These are phyloP conservation scores for Solanum dulcamara DNA, from an alignment of 257 asterid species.

Conservation along the genomic window DNA sequence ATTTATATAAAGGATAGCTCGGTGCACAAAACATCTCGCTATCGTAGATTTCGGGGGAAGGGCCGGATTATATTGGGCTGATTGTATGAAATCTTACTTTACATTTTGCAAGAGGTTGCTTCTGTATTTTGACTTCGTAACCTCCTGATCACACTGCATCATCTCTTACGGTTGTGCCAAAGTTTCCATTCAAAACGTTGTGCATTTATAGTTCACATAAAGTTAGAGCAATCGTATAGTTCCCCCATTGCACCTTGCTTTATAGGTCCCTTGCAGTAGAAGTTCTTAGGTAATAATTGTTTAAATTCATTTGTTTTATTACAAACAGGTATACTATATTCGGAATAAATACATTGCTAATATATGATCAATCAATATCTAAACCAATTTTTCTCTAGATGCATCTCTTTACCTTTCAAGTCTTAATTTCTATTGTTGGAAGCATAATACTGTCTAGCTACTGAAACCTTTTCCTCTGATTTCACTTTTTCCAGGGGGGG, in stretches of 20 bases:
- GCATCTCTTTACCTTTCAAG: background rate
- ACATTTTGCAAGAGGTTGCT: background rate
- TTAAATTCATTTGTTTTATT: background rate
- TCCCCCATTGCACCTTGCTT: background rate
- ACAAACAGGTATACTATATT: background rate
- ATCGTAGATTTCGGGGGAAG: background rate
- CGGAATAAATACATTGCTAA: background rate
- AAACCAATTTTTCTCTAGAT: background rate
- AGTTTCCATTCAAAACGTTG: background rate
- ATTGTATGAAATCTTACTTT: background rate
- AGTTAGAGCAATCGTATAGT: background rate
- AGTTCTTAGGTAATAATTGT: background rate
- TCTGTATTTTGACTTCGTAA: background rate
- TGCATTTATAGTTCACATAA: background rate
- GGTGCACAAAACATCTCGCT: background rate
- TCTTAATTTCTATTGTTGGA: background rate
- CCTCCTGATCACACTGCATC: background rate
- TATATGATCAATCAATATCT: background rate
- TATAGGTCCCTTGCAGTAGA: background rate
- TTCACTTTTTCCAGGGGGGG: background rate
- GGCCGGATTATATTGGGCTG: background rate
- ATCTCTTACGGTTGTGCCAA: background rate
- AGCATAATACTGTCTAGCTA: background rate
- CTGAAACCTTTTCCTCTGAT: background rate
- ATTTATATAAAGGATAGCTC: background rate